Evolutionary conservation across 768 basidiomycete genomes (phyloP).

Genomic region (Trametes elegans): DNA sequence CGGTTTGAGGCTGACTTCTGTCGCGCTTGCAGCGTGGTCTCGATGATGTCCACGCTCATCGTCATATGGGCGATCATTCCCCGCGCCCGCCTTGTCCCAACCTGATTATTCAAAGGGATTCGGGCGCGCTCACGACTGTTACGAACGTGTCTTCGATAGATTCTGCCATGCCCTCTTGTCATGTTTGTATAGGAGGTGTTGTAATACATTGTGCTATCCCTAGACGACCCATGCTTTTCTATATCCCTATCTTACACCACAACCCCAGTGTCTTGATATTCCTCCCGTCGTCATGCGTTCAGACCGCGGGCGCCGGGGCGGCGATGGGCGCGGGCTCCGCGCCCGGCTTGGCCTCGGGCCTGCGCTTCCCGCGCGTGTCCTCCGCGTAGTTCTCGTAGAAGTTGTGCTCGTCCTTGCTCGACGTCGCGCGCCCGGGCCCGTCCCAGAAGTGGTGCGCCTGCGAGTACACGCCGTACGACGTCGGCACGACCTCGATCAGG

Average conservation of each 20-base stretch:
- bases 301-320: too few relatives aligned
- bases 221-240: too few relatives aligned
- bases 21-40: slow-evolving; percentile 41
- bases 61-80: slow-evolving; percentile 57
- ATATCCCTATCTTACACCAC: too few relatives aligned
- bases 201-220: too few relatives aligned
- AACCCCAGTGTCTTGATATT: too few relatives aligned
- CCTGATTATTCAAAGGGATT: too few relatives aligned
- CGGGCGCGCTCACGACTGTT: too few relatives aligned
- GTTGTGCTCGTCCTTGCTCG: slow-evolving; percentile 63
- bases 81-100: slow-evolving; percentile 15
- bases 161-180: too few relatives aligned
- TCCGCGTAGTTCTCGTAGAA: slow-evolving; percentile 87
- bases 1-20: neutral
- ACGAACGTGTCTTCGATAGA: too few relatives aligned
- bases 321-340: neutral
- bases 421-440: slow-evolving; percentile 62
- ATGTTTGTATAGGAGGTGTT: too few relatives aligned
- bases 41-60: slow-evolving; percentile 60
- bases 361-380: slow-evolving; percentile 38
- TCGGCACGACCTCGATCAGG: slow-evolving; percentile 88
- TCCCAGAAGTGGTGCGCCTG: slow-evolving; percentile 92
- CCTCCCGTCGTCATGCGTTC: too few relatives aligned
- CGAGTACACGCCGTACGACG: slow-evolving; percentile 86
- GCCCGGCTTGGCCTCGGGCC: slow-evolving; percentile 19